Conservation (phyloP, 2,329 filamentous ascomycete species). For the Helotiales sp. region DNA sequence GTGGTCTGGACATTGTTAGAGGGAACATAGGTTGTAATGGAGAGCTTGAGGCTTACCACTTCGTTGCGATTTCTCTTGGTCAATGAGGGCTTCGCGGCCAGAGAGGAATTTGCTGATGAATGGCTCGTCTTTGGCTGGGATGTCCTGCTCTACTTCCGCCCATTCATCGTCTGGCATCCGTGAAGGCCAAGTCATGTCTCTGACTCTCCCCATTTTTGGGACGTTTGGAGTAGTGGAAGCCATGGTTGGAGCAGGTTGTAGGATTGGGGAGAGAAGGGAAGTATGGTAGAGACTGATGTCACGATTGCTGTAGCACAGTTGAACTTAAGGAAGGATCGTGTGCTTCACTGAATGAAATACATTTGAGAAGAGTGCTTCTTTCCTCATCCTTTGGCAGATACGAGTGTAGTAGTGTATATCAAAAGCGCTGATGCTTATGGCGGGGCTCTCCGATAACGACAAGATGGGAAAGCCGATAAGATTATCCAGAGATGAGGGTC, state of each 20-base stretch:
- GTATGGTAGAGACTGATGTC: not conserved
- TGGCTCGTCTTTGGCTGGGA: conserved; percentile 62
- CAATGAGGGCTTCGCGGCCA: conserved; percentile 73
- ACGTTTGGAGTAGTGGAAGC: not conserved
- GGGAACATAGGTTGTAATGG: conserved; percentile 31
- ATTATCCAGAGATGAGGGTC: not conserved
- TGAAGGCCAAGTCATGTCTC: conserved; percentile 32
- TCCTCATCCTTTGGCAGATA: not conserved
- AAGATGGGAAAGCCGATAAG: conserved; percentile 14
- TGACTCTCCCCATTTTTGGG: conserved; percentile 27
- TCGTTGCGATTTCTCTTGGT: conserved; percentile 77
- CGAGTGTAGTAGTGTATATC: not conserved
- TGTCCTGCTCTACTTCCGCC: conserved; percentile 55
- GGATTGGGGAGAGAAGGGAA: too few species aligned
- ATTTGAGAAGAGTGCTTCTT: not conserved
- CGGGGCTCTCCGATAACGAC: conserved; percentile 23
- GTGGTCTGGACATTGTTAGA: conserved; percentile 50
- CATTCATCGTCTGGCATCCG: conserved; percentile 53
- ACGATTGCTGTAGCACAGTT: not conserved
- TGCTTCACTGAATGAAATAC: not conserved
- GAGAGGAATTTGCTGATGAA: conserved; percentile 81
- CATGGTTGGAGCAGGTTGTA: too few species aligned
- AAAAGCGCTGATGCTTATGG: not conserved
- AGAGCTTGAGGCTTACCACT: conserved; percentile 58
- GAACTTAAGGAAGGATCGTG: not conserved